Base-by-base conservation (phyloP, 345 rosid species). In the Conringia planisiliqua region DNA sequence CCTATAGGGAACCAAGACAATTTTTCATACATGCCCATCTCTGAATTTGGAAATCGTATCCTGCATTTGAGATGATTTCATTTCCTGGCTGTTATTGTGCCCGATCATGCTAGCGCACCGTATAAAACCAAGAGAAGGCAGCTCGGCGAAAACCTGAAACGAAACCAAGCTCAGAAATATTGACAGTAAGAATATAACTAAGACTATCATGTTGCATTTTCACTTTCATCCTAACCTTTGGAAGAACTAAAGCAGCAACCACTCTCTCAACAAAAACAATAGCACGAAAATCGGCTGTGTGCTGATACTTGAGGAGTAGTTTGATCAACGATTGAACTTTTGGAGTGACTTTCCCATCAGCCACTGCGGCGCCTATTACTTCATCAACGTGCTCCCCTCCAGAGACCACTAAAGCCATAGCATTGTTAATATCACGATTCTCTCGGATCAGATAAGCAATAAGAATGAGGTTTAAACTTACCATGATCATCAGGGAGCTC, bases 321-420 rank as follows among this genome's bases (percentile, higher is more conserved):
- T 95, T 95, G 62, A 92, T 83, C 71, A 95, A 39, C 5, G 97
- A 90, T 51, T 92, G 99, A 68, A 95, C 99, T 82, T 95, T 95
- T 5, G 99, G 99, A 35, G 99, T 92, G 79, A 95, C 99, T 77
- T 95, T 92, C 76, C 97, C 99, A 79, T 95, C 99, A 79, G 97
- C 99, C 66, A 95, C 99, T 60, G 97, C 97, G 20, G 97, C 99
- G 58, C 97, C 99, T 71, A 90, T 92, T 38, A 90, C 82, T 80
- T 83, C 89, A 81, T 95, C 99, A 72, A 95, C 93, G 47, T 95
- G 99, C 75, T 95, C 99, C 54, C 99, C 99, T 32, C 97, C 93
- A 61, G 99, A 95, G 66, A 89, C 99, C 80, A 88, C 97, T 95
- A 76, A 22, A 16, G 38, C 67, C 51, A 60, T 8, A 51, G 12